Evolutionary conservation across 2,329 filamentous ascomycete genomes (phyloP), one percentile per base, ranked within the genome.

Genomic region (Trematosphaeria pertusa): DNA sequence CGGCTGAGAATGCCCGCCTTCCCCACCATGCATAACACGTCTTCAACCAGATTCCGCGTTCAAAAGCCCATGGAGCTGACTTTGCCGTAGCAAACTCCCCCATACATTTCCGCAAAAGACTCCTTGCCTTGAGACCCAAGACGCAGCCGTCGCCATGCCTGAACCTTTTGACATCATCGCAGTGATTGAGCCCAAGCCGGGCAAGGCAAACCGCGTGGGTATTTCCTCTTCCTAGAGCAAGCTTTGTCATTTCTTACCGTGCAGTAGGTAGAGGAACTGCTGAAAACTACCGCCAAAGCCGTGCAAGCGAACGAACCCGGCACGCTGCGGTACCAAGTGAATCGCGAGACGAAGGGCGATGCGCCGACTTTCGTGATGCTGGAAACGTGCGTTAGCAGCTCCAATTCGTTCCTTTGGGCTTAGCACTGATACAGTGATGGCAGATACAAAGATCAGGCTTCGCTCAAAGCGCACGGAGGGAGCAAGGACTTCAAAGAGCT

Each of bases 251-350:
- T n/a, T n/a, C n/a, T n/a, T n/a, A n/a, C n/a, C n/a, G n/a, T n/a
- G n/a, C n/a, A n/a, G n/a, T 17, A 72, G 69, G 55, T 72, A 10
- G 58, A 69, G 43, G 59, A 69, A 24, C 54, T 70, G 1, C 61
- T 72, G 18, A 35, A 33, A 4, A 42, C 38, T 2, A 56, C 63
- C 2, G 62, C 64, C 1, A 46, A 54, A 35, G 39, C 48, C 12
- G 67, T 69, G 10, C 58, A 69, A 36, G 59, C 55, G 3, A 67
- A 67, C 2, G 69, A 72, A 46, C 68, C 68, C 1, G 66, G 64
- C 3, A 64, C 62, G 2, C 52, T 69, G n/a, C 57, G 56, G 6
- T 72, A 70, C 39, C 64, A 67, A 32, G 35, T 72, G 11, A 59
- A 67, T 15, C 63, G 60, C 26, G 61, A 70, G 32, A 54, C 48